Percentiles rank a stretch among this genome's conserved stretches.
These are phyloP conservation scores for Aspergillus floridensis DNA, from an alignment of 2,329 filamentous ascomycete species.

Conservation along the genomic window DNA sequence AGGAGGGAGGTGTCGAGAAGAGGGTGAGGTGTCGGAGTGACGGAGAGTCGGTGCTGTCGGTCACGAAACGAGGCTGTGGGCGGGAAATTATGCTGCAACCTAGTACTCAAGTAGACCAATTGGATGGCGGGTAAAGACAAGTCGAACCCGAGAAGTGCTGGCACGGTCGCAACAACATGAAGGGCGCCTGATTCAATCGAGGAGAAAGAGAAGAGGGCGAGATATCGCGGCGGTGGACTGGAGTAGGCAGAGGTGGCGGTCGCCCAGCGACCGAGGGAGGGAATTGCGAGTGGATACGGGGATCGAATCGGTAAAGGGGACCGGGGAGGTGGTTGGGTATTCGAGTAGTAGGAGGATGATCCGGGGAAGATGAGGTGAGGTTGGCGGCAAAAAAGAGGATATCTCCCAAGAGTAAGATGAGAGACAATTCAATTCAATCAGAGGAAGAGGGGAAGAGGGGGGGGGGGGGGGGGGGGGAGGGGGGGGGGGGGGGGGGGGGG, in stretches of 20 bases:
- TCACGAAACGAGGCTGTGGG: neutral
- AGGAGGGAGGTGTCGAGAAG: slow-evolving; percentile 3
- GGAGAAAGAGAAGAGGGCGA: slow-evolving; percentile 11
- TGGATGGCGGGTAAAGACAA: slow-evolving; percentile 23
- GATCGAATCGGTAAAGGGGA: neutral
- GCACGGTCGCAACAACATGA: slow-evolving; percentile 34
- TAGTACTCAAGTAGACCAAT: slow-evolving; percentile 21
- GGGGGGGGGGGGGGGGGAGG: slow-evolving; percentile 2
- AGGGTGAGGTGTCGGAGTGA: neutral
- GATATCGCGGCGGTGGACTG: slow-evolving; percentile 8
- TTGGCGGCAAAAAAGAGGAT: too few relatives aligned
- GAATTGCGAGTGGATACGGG: neutral
- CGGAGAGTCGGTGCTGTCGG: neutral
- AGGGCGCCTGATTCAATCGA: slow-evolving; percentile 26
- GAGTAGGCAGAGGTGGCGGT: slow-evolving; percentile 21
- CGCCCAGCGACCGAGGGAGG: slow-evolving; percentile 28
- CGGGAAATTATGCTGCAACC: neutral
- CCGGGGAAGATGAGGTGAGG: too few relatives aligned
- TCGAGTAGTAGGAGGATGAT: neutral
- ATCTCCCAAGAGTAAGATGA: neutral
- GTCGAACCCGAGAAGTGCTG: slow-evolving; percentile 25
- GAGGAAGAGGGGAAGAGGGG: neutral
- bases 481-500: too few relatives aligned
- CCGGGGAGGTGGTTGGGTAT: neutral
- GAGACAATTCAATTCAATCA: neutral